These are phyloP conservation scores for Talaromyces sp. DNA, from an alignment of 2,329 filamentous ascomycete species.

Conservation along the genomic window DNA sequence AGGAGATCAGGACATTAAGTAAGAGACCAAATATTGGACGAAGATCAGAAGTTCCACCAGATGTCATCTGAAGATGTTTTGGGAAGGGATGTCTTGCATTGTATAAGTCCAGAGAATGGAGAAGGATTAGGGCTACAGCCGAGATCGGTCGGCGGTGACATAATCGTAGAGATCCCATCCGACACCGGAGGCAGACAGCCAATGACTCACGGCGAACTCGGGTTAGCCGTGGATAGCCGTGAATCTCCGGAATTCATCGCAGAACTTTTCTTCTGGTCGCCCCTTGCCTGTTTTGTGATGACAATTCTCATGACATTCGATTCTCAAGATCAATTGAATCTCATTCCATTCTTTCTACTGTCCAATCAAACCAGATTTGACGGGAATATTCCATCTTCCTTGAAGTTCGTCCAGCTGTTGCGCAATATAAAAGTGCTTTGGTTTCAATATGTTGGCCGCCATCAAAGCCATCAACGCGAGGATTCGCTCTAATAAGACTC, in stretches of 20 bases:
- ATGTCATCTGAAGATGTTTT: background rate
- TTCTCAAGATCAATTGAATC: background rate
- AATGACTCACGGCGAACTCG: background rate
- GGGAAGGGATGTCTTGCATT: background rate
- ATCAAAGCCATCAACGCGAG: conserved; percentile 18
- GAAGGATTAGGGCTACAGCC: background rate
- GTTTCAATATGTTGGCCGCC: conserved; percentile 13
- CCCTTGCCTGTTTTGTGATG: background rate
- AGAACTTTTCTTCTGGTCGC: background rate
- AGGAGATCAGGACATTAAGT: conserved; percentile 24
- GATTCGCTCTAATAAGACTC: conserved; percentile 17
- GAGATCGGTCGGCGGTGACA: background rate
- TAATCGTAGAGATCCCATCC: background rate
- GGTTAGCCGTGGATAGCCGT: background rate
- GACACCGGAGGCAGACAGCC: background rate
- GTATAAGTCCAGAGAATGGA: background rate
- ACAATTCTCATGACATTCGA: background rate
- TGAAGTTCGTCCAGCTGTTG: background rate
- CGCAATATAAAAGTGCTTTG: background rate
- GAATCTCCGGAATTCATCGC: background rate
- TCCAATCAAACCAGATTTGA: background rate
- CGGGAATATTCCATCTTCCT: background rate
- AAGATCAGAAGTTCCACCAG: background rate
- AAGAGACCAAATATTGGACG: conserved; percentile 12
- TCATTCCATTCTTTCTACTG: background rate